Evolutionary conservation across 78 protist species (phyloP).

Genomic region (Polysphondylium violaceum): DNA sequence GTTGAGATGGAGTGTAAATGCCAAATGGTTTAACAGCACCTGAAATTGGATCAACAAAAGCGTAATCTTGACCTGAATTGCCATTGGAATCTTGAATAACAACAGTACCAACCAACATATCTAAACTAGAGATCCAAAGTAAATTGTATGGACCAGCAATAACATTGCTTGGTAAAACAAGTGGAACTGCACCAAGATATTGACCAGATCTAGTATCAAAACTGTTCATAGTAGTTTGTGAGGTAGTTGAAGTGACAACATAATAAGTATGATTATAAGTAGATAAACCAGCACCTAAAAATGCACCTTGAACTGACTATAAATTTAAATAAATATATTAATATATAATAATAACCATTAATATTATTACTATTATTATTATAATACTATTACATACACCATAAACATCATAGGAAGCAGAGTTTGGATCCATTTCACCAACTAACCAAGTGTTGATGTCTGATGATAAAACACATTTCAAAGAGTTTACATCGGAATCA

Average conservation of each 20-base stretch:
- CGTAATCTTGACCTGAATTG: constrained; percentile 46
- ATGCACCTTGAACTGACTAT: constrained; percentile 21
- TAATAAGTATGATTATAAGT: constrained; percentile 52
- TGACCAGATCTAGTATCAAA: constrained; percentile 66
- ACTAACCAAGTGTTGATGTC: constrained; percentile 29
- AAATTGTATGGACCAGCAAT: constrained; percentile 55
- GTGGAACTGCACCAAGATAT: neutral
- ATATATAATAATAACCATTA: neutral
- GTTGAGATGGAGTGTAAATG: constrained; percentile 17
- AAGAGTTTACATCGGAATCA: constrained; percentile 68
- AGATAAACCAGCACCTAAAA: constrained; percentile 30
- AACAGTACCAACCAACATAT: constrained; percentile 40
- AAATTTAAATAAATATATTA: neutral
- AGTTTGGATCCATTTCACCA: constrained; percentile 71
- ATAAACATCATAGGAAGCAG: constrained; percentile 70
- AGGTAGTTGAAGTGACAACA: constrained; percentile 4
- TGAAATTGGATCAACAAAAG: constrained; percentile 2
- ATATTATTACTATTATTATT: neutral
- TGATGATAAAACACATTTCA: constrained; percentile 12
- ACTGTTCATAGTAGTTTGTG: neutral
- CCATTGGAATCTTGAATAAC: neutral
- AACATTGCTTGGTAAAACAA: constrained; percentile 1
- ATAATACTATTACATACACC: neutral
- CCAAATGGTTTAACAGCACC: constrained; percentile 54
- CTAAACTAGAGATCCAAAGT: constrained; percentile 33